These are phyloP conservation scores for Sclerotinia borealis DNA, from an alignment of 2,329 filamentous ascomycete species.

Conservation along the genomic window DNA sequence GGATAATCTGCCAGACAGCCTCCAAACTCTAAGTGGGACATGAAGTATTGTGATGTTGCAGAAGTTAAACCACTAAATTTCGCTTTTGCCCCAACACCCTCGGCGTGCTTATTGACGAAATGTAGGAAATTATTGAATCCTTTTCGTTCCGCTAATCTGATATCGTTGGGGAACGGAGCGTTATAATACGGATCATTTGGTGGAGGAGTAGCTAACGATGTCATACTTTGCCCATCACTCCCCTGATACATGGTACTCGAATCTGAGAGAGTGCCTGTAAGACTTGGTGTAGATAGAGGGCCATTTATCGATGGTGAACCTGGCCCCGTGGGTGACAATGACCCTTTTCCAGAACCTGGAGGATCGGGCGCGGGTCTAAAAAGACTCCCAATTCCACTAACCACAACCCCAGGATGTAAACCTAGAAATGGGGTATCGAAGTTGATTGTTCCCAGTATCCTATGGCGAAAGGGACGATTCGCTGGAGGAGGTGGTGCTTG, in stretches of 20 bases:
- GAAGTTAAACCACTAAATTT: slow-evolving; percentile 44
- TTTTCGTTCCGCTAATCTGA: slow-evolving; percentile 60
- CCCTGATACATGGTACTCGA: slow-evolving; percentile 22
- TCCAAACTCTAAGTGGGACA: slow-evolving; percentile 79
- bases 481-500: slow-evolving; percentile 35
- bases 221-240: slow-evolving; percentile 24
- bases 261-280: slow-evolving; percentile 19
- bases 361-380: slow-evolving; percentile 49
- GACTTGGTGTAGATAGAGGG: slow-evolving; percentile 18
- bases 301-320: slow-evolving; percentile 19
- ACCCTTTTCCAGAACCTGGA: slow-evolving; percentile 18
- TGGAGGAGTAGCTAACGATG: slow-evolving; percentile 22
- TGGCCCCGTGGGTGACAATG: slow-evolving; percentile 16
- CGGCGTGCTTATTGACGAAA: slow-evolving; percentile 76
- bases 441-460: slow-evolving; percentile 72
- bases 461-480: slow-evolving; percentile 54
- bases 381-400: slow-evolving; percentile 73
- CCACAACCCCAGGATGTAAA: slow-evolving; percentile 80
- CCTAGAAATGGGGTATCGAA: slow-evolving; percentile 85
- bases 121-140: slow-evolving; percentile 64
- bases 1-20: slow-evolving; percentile 72
- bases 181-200: slow-evolving; percentile 62
- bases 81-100: slow-evolving; percentile 32
- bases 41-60: slow-evolving; percentile 67
- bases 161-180: slow-evolving; percentile 69